phyloP scores from a whole-genome alignment of 495 filamentous ascomycete species.

The Xylaria scruposa region DNA sequence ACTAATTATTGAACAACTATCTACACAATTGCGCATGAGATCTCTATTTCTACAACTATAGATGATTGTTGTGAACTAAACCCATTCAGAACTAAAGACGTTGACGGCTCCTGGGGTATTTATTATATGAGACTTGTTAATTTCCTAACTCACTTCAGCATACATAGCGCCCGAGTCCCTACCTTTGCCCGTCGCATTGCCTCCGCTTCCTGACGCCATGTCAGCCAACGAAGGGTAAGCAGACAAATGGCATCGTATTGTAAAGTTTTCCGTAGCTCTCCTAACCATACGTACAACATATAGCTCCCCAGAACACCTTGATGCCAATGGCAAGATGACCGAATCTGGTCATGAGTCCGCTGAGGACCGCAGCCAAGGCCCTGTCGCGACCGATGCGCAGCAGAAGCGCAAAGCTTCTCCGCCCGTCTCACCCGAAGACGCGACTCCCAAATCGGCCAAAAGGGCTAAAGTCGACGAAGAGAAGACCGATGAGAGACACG shows the following conservation, averaged over 20 bases:
- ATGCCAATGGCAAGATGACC: slow-evolving; percentile 29
- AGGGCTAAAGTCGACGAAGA: slow-evolving; percentile 37
- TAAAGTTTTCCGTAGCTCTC: slow-evolving; percentile 27
- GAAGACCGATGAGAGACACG: slow-evolving; percentile 34
- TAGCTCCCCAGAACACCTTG: slow-evolving; percentile 32
- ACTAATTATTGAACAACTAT: slow-evolving; percentile 2
- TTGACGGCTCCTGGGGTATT: not conserved
- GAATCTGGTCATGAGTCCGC: slow-evolving; percentile 25
- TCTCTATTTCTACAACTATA: not conserved
- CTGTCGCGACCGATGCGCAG: not conserved
- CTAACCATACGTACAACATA: slow-evolving; percentile 25
- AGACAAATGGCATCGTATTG: slow-evolving; percentile 3
- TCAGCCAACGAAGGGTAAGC: slow-evolving; percentile 36
- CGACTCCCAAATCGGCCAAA: slow-evolving; percentile 37
- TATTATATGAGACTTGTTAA: slow-evolving; percentile 11
- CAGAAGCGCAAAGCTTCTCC: slow-evolving; percentile 41
- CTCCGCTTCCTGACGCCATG: slow-evolving; percentile 27
- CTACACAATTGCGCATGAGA: not conserved
- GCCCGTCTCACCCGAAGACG: slow-evolving; percentile 24
- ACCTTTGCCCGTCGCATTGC: not conserved
- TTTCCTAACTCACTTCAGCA: slow-evolving; percentile 25
- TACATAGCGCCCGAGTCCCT: slow-evolving; percentile 11
- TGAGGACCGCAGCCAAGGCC: not conserved
- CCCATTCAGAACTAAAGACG: not conserved
- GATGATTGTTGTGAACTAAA: slow-evolving; percentile 15